phyloP scores from a whole-genome alignment of 73 alveolate species.

The Breviolum minutum region DNA sequence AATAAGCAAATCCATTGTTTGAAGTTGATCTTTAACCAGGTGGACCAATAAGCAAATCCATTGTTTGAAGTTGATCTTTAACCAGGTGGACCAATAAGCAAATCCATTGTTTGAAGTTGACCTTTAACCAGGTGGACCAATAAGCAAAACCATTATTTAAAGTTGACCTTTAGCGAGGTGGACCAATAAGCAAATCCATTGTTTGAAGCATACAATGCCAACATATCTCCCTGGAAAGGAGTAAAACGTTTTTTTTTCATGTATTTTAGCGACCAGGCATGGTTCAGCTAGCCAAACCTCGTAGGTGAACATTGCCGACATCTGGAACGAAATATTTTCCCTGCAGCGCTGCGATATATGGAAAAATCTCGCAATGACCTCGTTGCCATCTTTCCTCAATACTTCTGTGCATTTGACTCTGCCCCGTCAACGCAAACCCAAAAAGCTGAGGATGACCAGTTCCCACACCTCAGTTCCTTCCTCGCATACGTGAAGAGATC shows the following conservation, averaged over 20 bases:
- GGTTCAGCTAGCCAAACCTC: neutral
- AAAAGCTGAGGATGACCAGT: neutral
- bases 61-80: too few relatives aligned
- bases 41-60: too few relatives aligned
- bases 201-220: neutral
- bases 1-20: too few relatives aligned
- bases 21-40: too few relatives aligned
- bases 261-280: too few relatives aligned
- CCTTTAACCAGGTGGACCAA: too few relatives aligned
- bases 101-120: too few relatives aligned
- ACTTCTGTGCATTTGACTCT: neutral
- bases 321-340: neutral
- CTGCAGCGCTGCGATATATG: neutral
- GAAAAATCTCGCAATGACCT: neutral
- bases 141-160: too few relatives aligned
- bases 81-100: too few relatives aligned
- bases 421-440: neutral
- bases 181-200: too few relatives aligned
- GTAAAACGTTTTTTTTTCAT: too few relatives aligned
- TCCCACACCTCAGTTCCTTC: neutral
- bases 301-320: slow-evolving; percentile 35
- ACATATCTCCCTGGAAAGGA: neutral
- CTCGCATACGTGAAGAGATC: neutral
- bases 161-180: too few relatives aligned
- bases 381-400: neutral